A percentile compares a stretch with the other conserved stretches of the same genome.
Conservation (phyloP, 2,329 filamentous ascomycete genomes). For the Xylariomycetidae sp. region DNA sequence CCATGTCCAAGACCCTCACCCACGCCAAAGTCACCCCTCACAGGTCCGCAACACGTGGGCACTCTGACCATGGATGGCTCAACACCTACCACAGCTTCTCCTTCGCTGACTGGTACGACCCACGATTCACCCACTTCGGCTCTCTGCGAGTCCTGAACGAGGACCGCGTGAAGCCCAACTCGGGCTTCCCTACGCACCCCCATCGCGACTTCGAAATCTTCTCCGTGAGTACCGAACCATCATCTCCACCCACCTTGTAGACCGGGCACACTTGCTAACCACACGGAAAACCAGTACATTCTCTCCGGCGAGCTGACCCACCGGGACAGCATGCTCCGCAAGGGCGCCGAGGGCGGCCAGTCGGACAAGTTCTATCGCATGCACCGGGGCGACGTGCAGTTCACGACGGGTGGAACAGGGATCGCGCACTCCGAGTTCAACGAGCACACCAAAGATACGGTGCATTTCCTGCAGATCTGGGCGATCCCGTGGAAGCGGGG, state of each 20-base stretch:
- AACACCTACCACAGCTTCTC: conserved; percentile 84
- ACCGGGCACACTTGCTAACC: too few species aligned
- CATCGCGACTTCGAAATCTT: conserved; percentile 90
- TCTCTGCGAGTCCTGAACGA: conserved; percentile 83
- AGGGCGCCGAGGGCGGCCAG: conserved; percentile 54
- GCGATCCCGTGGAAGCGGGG: conserved; percentile 71
- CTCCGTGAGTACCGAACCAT: conserved; percentile 52
- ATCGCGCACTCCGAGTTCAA: conserved; percentile 82
- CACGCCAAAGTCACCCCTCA: conserved; percentile 73
- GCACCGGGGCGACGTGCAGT: conserved; percentile 78
- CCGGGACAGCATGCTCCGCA: conserved; percentile 77
- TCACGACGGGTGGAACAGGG: conserved; percentile 79
- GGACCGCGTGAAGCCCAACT: conserved; percentile 70
- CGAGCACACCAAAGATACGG: conserved; percentile 63
- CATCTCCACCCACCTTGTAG: too few species aligned
- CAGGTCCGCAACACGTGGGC: conserved; percentile 66
- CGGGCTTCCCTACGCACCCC: conserved; percentile 79
- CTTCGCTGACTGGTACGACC: conserved; percentile 70
- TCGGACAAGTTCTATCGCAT: conserved; percentile 66
- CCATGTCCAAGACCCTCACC: conserved; percentile 59
- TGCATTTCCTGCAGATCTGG: conserved; percentile 90
- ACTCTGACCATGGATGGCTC: conserved; percentile 81
- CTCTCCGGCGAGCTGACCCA: conserved; percentile 83
- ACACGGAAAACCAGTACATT: too few species aligned
- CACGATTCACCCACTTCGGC: conserved; percentile 64